Base-by-base conservation (phyloP, 495 filamentous ascomycete genomes). In the Mytilinidion resinicola region DNA sequence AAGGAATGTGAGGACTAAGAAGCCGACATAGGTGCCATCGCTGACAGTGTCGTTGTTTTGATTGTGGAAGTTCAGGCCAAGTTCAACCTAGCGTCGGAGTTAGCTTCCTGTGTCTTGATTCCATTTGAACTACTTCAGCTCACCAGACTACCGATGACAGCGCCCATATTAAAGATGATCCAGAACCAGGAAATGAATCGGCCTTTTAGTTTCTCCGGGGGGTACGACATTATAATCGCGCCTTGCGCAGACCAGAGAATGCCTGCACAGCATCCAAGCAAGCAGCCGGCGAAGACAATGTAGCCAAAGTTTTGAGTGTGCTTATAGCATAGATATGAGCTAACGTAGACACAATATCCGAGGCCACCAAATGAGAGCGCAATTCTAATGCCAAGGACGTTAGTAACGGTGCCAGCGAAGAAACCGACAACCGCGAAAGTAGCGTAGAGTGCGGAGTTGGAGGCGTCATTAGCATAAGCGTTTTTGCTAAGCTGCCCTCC, bases 221-320 rank as follows among this genome's bases (percentile, higher is more conserved):
- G 91, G 70, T 96, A 96, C 55, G 86, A 84, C 85, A 96, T 91
- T 91, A 96, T 96, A 68, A 96, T 88, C 20, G 90, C 88, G 57
- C 91, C 91, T 73, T 96, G 91, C 0, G 90, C 91, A 57, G 85
- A 89, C 91, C 91, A 96, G 34, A 96, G 77, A 38, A 96, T 71
- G 67, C 88, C 91, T 30, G 88, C 91, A 73, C 90, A 96, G 48
- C 89, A 73, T 76, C 82, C 82, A 25, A 85, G 74, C 19, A 85
- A 59, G 11, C 77, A 76, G 43, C 82, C 82, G 10, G 82, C 72
- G 63, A 84, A 84, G 58, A 83, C 75, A 47, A 78, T 66, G 67
- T 80, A 85, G 36, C 79, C 80, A 21, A 61, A 57, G 55, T 73
- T 93, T 19, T 79, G 56, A 51, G 81, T 89, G 71, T 95, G 88